Percentiles rank a stretch among this genome's conserved stretches.
These are phyloP conservation scores for Avena atlantica DNA, from an alignment of 176 grass and related monocot species.

Conservation along the genomic window DNA sequence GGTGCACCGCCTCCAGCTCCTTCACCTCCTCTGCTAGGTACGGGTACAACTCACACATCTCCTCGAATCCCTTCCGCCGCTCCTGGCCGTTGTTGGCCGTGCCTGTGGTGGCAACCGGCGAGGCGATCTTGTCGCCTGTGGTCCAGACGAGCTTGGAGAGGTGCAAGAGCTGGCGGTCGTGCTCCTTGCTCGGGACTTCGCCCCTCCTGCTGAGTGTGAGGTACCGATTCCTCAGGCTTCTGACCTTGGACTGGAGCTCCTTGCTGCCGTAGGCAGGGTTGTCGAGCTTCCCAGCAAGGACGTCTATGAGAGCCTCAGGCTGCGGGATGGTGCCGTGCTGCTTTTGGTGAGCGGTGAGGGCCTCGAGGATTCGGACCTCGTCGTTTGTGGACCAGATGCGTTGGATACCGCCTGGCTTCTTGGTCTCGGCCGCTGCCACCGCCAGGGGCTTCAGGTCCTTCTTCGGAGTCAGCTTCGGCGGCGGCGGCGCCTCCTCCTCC, in stretches of 20 bases:
- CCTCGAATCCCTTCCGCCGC: not conserved
- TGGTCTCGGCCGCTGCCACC: not conserved
- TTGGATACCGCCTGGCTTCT: conserved; percentile 7
- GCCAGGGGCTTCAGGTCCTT: not conserved
- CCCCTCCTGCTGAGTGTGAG: not conserved
- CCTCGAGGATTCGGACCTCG: conserved; percentile 52
- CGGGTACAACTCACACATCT: conserved; percentile 42
- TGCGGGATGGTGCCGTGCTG: conserved; percentile 47
- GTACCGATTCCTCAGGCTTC: conserved; percentile 28
- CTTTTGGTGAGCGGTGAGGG: conserved; percentile 33
- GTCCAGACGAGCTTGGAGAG: conserved; percentile 48
- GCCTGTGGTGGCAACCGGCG: no score
- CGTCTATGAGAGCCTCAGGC: not conserved
- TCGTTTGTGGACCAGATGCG: conserved; percentile 55
- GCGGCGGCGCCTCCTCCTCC: not conserved
- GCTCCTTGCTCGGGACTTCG: conserved; percentile 32
- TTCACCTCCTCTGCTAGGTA: conserved; percentile 47
- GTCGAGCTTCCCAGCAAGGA: conserved; percentile 45
- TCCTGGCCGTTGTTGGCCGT: not conserved
- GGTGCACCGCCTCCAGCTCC: conserved; percentile 2
- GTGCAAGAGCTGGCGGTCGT: conserved; percentile 40
- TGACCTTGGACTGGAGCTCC: conserved; percentile 47
- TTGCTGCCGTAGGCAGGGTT: not conserved
- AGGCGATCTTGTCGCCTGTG: not conserved
- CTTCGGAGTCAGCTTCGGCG: not conserved